Evolutionary conservation across 345 rosid genomes (phyloP).

Genomic region (Geranium rotundifolium): DNA sequence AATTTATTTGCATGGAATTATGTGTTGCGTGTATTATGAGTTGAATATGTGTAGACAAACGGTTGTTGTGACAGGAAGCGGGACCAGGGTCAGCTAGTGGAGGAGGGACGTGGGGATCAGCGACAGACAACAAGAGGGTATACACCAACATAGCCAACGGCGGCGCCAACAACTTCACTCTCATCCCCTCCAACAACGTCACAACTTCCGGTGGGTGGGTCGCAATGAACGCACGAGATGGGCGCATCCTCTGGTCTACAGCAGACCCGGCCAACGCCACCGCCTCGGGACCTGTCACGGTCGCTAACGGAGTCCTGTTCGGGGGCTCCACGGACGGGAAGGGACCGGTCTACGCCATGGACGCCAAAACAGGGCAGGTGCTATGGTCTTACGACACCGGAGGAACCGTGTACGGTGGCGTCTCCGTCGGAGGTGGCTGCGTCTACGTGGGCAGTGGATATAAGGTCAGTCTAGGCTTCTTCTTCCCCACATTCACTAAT

Average conservation of each 20-base stretch:
- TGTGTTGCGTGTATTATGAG: no score
- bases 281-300: conserved; percentile 13
- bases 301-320: conserved; percentile 15
- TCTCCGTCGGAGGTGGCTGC: conserved; percentile 19
- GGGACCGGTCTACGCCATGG: conserved; percentile 15
- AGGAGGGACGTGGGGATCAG: conserved; percentile 23
- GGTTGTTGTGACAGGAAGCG: conserved; percentile 8
- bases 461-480: conserved; percentile 2
- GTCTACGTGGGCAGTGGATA: conserved; percentile 12
- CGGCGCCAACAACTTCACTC: conserved; percentile 9
- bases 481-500: background rate
- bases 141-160: conserved; percentile 21
- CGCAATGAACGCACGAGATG: conserved; percentile 16
- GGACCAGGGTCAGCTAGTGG: conserved; percentile 17
- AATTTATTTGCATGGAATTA: no score
- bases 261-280: conserved; percentile 10
- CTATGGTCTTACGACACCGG: conserved; percentile 19
- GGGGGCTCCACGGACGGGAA: conserved; percentile 11
- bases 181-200: conserved; percentile 9
- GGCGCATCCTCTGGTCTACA: conserved; percentile 10
- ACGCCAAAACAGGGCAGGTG: conserved; percentile 15
- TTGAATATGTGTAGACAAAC: no score
- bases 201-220: conserved; percentile 21
- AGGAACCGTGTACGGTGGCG: conserved; percentile 14
- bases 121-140: conserved; percentile 12